Conservation (phyloP, 257 asterid genomes). For the Solanum tarijense region DNA sequence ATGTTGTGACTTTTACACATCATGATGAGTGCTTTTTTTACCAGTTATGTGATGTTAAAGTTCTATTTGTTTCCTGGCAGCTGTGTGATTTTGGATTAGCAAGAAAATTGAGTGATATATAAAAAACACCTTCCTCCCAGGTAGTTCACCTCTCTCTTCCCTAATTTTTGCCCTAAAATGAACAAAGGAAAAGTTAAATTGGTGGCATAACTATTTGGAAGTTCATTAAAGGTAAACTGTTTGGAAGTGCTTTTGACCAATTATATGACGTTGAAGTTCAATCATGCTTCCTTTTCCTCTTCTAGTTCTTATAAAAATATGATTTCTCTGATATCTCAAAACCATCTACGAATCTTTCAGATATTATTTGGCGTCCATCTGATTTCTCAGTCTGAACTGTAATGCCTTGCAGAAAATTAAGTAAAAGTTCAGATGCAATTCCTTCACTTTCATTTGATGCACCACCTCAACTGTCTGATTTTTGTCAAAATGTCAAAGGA, state of each 20-base stretch:
- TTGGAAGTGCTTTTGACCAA: too few relatives aligned
- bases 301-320: too few relatives aligned
- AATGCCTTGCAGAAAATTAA: constrained; percentile 29
- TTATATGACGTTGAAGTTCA: too few relatives aligned
- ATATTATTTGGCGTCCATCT: too few relatives aligned
- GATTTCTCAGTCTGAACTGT: too few relatives aligned
- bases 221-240: background rate
- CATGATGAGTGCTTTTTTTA: too few relatives aligned
- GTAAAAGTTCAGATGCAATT: constrained; percentile 54
- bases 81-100: constrained; percentile 91
- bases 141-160: constrained; percentile 13
- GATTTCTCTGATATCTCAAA: constrained; percentile 25
- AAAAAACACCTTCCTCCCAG: constrained; percentile 21
- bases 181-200: background rate
- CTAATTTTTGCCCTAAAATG: background rate
- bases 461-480: constrained; percentile 43
- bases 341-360: constrained; percentile 32
- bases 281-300: too few relatives aligned
- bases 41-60: background rate
- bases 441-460: constrained; percentile 80
- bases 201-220: background rate
- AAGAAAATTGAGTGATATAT: constrained; percentile 67
- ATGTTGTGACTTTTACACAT: too few relatives aligned
- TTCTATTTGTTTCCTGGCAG: constrained; percentile 34
- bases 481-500: constrained; percentile 58